These are phyloP conservation scores for Favolaschia claudopus DNA, from an alignment of 768 basidiomycete species.

Conservation along the genomic window DNA sequence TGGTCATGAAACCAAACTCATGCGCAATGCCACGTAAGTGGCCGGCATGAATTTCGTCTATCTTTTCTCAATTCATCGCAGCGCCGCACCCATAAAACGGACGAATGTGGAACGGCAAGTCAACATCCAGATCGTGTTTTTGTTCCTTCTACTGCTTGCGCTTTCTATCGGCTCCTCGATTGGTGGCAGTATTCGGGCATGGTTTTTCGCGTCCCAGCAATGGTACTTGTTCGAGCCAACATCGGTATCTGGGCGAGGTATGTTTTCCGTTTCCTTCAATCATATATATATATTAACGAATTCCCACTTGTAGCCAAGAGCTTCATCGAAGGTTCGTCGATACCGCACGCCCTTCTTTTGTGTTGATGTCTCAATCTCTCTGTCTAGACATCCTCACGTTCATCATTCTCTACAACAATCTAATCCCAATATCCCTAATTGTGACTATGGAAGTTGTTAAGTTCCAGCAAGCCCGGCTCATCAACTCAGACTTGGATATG, in stretches of 20 bases:
- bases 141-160: conserved; percentile 87
- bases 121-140: conserved; percentile 94
- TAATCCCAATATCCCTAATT: conserved; percentile 98
- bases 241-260: conserved; percentile 70
- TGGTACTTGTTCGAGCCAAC: conserved; percentile 87
- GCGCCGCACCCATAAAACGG: conserved; percentile 95
- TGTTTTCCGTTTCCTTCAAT: conserved; percentile 28
- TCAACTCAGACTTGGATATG: conserved; percentile 99
- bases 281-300: conserved; percentile 3
- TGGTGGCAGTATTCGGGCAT: conserved; percentile 89
- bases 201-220: conserved; percentile 86
- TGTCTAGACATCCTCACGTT: conserved; percentile 93
- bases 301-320: conserved; percentile 58
- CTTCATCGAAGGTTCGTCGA: conserved; percentile 79
- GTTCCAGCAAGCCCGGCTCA: conserved; percentile 95
- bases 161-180: conserved; percentile 92
- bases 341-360: conserved; percentile 7
- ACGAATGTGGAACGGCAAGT: conserved; percentile 97
- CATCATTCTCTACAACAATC: conserved; percentile 98
- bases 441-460: conserved; percentile 99
- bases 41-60: neutral
- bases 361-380: conserved; percentile 22
- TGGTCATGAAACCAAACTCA: conserved; percentile 97
- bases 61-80: conserved; percentile 36
- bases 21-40: conserved; percentile 96